These are phyloP conservation scores for Betula pendula DNA, from an alignment of 306 rosid genomes.

Conservation along the genomic window DNA sequence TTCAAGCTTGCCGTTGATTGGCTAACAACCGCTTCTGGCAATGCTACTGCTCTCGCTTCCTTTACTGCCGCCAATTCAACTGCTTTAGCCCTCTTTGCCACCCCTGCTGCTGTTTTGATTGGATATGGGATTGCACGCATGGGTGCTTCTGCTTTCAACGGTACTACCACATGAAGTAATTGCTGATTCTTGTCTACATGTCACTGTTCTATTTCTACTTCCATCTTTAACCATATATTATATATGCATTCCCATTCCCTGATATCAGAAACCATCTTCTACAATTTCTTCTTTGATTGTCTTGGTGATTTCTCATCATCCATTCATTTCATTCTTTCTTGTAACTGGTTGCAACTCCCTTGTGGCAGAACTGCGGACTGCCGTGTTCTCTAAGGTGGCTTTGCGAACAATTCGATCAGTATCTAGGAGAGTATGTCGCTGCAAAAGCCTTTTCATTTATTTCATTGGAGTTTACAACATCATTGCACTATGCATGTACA, in stretches of 20 bases:
- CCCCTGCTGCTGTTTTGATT: constrained; percentile 81
- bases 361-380: constrained; percentile 84
- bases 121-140: constrained; percentile 96
- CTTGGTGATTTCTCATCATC: constrained; percentile 15
- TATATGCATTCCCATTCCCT: not conserved
- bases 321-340: constrained; percentile 10
- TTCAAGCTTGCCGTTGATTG: constrained; percentile 96
- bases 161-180: constrained; percentile 65
- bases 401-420: constrained; percentile 88
- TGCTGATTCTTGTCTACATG: constrained; percentile 36
- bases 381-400: constrained; percentile 94
- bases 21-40: constrained; percentile 70
- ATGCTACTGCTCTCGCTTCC: constrained; percentile 59
- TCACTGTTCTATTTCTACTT: not conserved
- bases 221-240: not conserved
- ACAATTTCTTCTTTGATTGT: not conserved
- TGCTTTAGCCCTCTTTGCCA: constrained; percentile 63
- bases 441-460: constrained; percentile 6
- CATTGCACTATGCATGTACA: not conserved
- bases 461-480: not conserved
- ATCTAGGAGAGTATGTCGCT: constrained; percentile 75
- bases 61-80: constrained; percentile 65
- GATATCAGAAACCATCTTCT: not conserved
- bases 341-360: constrained; percentile 22
- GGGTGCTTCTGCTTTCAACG: constrained; percentile 89